Base-by-base conservation (phyloP, 164 flowering plant species). In the Vitis vinifera region DNA sequence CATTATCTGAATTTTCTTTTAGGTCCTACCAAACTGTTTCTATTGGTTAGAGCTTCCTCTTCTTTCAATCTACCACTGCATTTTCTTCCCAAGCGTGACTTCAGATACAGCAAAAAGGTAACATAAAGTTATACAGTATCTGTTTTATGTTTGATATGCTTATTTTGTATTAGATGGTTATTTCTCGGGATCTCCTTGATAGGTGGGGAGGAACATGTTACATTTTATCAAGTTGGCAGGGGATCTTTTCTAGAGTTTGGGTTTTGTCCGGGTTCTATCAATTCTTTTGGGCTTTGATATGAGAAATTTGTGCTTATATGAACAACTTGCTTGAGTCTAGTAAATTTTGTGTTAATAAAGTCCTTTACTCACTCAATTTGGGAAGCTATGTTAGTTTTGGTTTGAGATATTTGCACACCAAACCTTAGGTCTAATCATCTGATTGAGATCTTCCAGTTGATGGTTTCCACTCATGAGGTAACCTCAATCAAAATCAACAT, bases 71-170 rank as follows among this genome's bases (percentile, higher is more conserved):
- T 86, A 82, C 92, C 98, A 37, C 73, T 75, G 66, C 97, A 93
- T 88, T 95, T 95, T 82, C 97, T 95, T 75, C 98, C 97, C 56
- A 93, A 90, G 76, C 94, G 97, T n/a, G 99, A 90, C 30, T 90
- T 88, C 85, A 88, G 72, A 75, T 87, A 80, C 81, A 83, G 70
- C 81, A 95, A 83, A 68, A 93, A 89, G 98, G 98, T 93, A 82
- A 14, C 3, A 44, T 63, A 57, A n/a, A 16, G 48, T 30, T 30
- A 49, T 51, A 62, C 16, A 59, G 14, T 65, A 15, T 52, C 44
- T 3, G 6, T 0, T 31, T 31, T 31, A 31, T 31, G 44, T 31
- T 6, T 4, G 44, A 31, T 31, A 37, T 37, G 44, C 44, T 37
- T 37, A 6, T 37, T 37, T 37, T 37, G 44, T 37, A 37, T 37